Base-by-base conservation (phyloP, 2,329 filamentous ascomycete genomes). In the Hirsutella rhossiliensis region DNA sequence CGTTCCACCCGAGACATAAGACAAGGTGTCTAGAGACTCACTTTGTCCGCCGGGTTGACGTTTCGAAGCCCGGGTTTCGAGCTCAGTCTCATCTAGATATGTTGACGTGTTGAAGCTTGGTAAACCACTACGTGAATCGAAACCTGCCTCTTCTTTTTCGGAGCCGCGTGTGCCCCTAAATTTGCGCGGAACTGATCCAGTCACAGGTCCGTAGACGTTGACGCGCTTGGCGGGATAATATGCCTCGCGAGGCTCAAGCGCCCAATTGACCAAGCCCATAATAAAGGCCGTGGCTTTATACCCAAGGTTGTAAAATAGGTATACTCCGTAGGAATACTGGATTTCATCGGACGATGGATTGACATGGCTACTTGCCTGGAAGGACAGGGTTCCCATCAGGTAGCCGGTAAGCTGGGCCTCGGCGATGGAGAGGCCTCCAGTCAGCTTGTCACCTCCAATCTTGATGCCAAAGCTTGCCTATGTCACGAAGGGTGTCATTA, bases 381-480 rank as follows among this genome's bases (percentile, higher is more conserved):
- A 43, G 17, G 41, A 43, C 7, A 43, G 15, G 3, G 18, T 19
- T 15, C 41, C 41, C 13, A 19, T 13, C 11, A 43, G 15, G 32
- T 43, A 43, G 31, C 41, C 41, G 7, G 41, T 29, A 7, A 43
- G 41, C 15, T 43, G 41, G 13, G 41, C 41, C 32, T 43, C 41
- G 9, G 34, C 31, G 6, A 43, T 27, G 4, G 41, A 23, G 18
- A 29, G 4, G 27, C 41, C 41, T 11, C 6, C 8, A 2, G 13
- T 17, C 2, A 43, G 18, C 2, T 13, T 19, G 8, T 20, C 41
- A 5, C 32, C 32, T 19, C 41, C 41, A n/a, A 43, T 23, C n/a
- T 43, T 38, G n/a, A 43, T 38, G 5, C 41, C 41, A 11, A 43
- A 30, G 34, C 32, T 38, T 3, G 36, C 41, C 41, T 42, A 19